Evolutionary conservation across 108 stramenopile species (phyloP).

Genomic region (Cylindrotheca closterium): DNA sequence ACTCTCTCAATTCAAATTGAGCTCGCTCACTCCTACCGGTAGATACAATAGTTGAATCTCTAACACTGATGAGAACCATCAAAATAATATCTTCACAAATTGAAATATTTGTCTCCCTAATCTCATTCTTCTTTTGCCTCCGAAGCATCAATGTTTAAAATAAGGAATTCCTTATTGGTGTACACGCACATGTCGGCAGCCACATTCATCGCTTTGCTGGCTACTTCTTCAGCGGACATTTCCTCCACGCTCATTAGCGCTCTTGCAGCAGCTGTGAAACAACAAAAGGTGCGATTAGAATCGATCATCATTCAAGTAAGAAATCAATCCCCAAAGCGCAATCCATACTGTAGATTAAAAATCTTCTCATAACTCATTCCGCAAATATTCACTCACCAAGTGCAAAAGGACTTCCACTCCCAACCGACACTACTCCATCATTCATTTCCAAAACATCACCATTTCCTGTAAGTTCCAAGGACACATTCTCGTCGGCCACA

Average conservation of each 20-base stretch:
- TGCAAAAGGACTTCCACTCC: slow-evolving; percentile 80
- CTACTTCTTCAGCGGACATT: slow-evolving; percentile 90
- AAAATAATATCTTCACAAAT: too few species aligned
- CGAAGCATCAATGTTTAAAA: slow-evolving; percentile 57
- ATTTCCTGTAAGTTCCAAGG: slow-evolving; percentile 94
- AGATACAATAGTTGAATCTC: too few species aligned
- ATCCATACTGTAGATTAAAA: neutral
- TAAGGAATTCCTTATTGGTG: slow-evolving; percentile 89
- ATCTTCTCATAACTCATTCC: neutral
- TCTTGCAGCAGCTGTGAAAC: slow-evolving; percentile 83
- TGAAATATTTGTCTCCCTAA: neutral
- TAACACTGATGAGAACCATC: too few species aligned
- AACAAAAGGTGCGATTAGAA: neutral
- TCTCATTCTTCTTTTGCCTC: slow-evolving; percentile 11
- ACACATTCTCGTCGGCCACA: slow-evolving; percentile 83
- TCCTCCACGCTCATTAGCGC: slow-evolving; percentile 88
- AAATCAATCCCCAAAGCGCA: neutral
- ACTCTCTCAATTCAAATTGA: too few species aligned
- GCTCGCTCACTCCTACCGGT: too few species aligned
- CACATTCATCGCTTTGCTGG: slow-evolving; percentile 87
- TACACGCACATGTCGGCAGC: slow-evolving; percentile 97
- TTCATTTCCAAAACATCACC: slow-evolving; percentile 96
- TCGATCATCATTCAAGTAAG: slow-evolving; percentile 1
- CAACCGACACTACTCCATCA: slow-evolving; percentile 92
- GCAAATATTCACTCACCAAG: slow-evolving; percentile 52